Conservation (phyloP, 1,284 basidiomycete genomes). For the Wallemia ichthyophaga region DNA sequence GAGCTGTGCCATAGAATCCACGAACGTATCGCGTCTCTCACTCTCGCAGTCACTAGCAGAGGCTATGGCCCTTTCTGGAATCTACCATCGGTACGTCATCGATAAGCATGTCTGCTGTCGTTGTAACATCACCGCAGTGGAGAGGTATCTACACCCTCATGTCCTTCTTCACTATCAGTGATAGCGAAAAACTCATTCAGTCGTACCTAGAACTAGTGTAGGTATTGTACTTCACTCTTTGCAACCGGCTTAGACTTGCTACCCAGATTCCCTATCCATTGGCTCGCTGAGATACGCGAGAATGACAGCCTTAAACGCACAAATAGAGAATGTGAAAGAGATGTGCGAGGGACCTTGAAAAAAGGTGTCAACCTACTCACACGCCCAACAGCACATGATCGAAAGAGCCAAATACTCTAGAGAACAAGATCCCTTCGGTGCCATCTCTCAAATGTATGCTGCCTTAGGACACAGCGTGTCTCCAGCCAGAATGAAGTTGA, state of each 20-base stretch:
- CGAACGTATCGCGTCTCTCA: constrained; percentile 31
- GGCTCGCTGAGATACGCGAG: neutral
- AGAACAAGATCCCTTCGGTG: constrained; percentile 30
- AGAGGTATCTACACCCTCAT: constrained; percentile 7
- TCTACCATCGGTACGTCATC: constrained; percentile 25
- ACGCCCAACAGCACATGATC: constrained; percentile 24
- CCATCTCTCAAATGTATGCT: constrained; percentile 36
- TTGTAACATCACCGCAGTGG: neutral
- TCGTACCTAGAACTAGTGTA: neutral
- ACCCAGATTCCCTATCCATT: neutral
- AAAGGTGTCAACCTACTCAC: constrained; percentile 21
- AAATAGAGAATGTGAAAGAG: neutral
- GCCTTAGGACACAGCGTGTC: constrained; percentile 35
- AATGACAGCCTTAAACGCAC: neutral
- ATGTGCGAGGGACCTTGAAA: neutral
- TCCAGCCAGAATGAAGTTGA: constrained; percentile 23
- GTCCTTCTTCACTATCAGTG: constrained; percentile 11
- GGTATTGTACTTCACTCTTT: neutral
- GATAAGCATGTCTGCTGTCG: too few relatives aligned
- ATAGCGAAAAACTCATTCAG: constrained; percentile 4
- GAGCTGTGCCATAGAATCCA: constrained; percentile 37
- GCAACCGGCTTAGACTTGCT: too few relatives aligned
- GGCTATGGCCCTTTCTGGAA: constrained; percentile 26
- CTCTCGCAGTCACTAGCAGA: constrained; percentile 36
- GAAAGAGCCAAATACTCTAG: constrained; percentile 15